Percentiles rank a stretch among this genome's conserved stretches.
Evolutionary conservation across 1,139 yeast species (phyloP).

Genomic region (Saccharomyces hybrid): DNA sequence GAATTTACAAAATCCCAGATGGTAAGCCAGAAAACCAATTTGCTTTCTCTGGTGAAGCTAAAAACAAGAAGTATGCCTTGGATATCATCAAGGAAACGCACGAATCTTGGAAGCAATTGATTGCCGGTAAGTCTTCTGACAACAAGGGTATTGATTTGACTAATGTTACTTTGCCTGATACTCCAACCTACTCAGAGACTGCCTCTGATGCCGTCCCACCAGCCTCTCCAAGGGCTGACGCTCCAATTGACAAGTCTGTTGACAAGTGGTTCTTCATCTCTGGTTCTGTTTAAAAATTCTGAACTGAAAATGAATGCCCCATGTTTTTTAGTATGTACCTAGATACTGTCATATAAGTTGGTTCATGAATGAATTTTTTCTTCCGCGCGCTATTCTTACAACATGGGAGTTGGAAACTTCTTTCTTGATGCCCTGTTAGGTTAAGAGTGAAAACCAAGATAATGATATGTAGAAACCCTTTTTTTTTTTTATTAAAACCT

Average conservation of each 20-base stretch:
- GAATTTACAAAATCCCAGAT: slow-evolving; percentile 84
- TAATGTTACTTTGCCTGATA: slow-evolving; percentile 62
- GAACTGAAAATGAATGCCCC: background rate
- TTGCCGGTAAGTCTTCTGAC: slow-evolving; percentile 42
- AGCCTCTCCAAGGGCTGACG: slow-evolving; percentile 68
- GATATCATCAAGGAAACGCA: slow-evolving; percentile 63
- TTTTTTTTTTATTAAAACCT: background rate
- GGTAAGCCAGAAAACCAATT: slow-evolving; percentile 84
- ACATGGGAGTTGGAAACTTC: no score
- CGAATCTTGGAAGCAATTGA: slow-evolving; percentile 63
- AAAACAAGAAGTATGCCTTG: slow-evolving; percentile 65
- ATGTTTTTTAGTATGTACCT: background rate
- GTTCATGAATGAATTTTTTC: background rate
- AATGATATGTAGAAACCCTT: background rate
- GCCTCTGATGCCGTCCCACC: slow-evolving; percentile 54
- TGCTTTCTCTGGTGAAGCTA: slow-evolving; percentile 78
- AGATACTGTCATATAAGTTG: background rate
- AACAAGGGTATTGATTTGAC: slow-evolving; percentile 49
- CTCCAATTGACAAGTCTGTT: slow-evolving; percentile 91
- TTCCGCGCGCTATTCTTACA: no score
- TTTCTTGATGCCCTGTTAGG: background rate
- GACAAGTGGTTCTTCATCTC: slow-evolving; percentile 99
- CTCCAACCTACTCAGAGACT: slow-evolving; percentile 46
- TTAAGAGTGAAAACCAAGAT: no score
- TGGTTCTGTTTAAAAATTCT: slow-evolving; percentile 50